Base-by-base conservation (phyloP, 305 asterid species). In the Fraxinus paxiana region DNA sequence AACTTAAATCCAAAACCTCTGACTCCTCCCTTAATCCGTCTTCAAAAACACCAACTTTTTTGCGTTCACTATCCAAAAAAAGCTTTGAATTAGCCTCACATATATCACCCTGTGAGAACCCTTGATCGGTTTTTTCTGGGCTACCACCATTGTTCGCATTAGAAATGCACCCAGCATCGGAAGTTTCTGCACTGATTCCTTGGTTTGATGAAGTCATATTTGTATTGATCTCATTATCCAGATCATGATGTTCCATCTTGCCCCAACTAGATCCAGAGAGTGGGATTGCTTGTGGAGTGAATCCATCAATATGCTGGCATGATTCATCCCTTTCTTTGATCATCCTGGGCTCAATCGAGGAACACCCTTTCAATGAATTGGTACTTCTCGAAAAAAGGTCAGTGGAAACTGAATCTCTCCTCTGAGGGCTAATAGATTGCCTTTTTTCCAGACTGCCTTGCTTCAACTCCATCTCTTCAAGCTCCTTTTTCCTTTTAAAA, bases 1-100 rank as follows among this genome's bases (percentile, higher is more conserved):
- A 90, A 91, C 88, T 83, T 83, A 82, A 86, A 83, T 89, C 90
- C 85, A 83, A 88, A 92, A 93, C 96, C 98, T 92, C 97, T 72
- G 88, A 85, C 90, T 91, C 83, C 84, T 87, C 88, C 87, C 17
- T 89, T 80, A 89, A 56, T 80, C 90, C 97, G 81, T 89, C 91
- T 81, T 80, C 92, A 80, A 87, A 84, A 75, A 81, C 77, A 13
- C 84, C 85, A 76, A 83, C 88, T 61, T 85, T 87, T 76, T 84
- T 86, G 78, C 83, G 51, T 63, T 84, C 91, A 63, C 78, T 87
- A 84, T 88, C 86, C 82, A 84, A 67, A 65, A 70, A 71, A 83
- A 72, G 83, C 79, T 82, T 83, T 46, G 80, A 80, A 37, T 88
- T 85, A 72, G 88, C 79, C 85, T 82, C 83, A 6, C 76, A 33